A percentile compares a stretch with the other conserved stretches of the same genome.
phyloP scores from a whole-genome alignment of 352 stramenopile species.

The Phytophthora kernoviae region DNA sequence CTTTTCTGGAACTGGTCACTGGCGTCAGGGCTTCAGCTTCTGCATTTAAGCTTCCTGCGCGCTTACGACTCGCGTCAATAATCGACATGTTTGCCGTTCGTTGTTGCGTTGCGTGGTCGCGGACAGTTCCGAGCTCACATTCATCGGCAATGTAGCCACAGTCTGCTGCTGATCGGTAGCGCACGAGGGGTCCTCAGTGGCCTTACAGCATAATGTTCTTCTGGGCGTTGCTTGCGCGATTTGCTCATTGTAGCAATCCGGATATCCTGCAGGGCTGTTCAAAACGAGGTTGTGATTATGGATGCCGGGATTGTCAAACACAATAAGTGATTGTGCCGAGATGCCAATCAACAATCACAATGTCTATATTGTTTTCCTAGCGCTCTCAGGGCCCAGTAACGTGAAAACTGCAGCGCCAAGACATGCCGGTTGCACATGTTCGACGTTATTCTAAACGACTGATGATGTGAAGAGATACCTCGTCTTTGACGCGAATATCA shows the following conservation, averaged over 20 bases:
- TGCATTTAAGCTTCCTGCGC: conserved; percentile 20
- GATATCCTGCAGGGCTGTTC: conserved; percentile 43
- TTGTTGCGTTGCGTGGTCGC: conserved; percentile 28
- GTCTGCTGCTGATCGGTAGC: conserved; percentile 13
- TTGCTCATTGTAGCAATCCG: conserved; percentile 46
- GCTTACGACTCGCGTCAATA: conserved; percentile 19
- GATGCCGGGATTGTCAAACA: no score
- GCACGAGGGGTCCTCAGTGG: background rate
- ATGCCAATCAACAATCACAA: no score
- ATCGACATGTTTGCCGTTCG: conserved; percentile 22
- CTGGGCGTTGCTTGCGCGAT: conserved; percentile 16
- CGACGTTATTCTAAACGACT: no score
- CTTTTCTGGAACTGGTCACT: background rate
- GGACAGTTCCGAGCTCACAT: conserved; percentile 18
- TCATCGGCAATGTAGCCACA: conserved; percentile 19
- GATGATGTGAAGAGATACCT: no score
- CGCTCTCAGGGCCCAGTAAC: no score
- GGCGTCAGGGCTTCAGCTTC: conserved; percentile 7
- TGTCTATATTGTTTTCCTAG: no score
- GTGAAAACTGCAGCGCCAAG: no score
- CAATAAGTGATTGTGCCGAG: no score
- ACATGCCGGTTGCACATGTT: no score
- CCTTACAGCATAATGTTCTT: conserved; percentile 14
- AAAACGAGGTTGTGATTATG: no score
- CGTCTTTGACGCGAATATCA: no score